Base-by-base conservation (phyloP, 352 stramenopile genomes). In the Halophytophthora polymorphica region DNA sequence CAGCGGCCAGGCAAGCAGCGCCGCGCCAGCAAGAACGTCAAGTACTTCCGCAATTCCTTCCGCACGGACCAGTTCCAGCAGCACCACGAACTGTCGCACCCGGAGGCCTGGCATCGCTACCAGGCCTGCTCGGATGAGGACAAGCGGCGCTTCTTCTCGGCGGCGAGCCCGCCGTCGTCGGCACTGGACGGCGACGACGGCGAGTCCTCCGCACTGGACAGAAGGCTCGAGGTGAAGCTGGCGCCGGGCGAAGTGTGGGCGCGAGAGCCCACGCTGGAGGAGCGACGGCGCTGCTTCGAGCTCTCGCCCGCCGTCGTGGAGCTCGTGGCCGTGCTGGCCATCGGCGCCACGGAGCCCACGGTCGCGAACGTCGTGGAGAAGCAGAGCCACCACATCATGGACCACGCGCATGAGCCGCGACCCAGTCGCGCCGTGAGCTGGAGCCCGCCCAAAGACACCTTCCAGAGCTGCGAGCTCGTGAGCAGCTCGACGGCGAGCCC, bases 41-140 rank as follows among this genome's bases (percentile, higher is more conserved):
- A 86, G 50, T 86, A 82, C 55, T 88, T 86, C 46, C 77, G 77
- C 22, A 64, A 66, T 36, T 66, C 65, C 6, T 88, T 86, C 53
- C 70, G 77, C 44, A 86, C 77, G 31, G 74, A 88, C 56, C 77
- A 86, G 64, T 88, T 86, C 62, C 35, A 81, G 55, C 77, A 88
- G 56, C 77, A 88, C 73, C 61, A 84, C 45, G 45, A 67, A n/a
- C 58, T 80, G 39, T 76, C 77, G 39, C 77, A 88, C 54, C 56
- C 64, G 45, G 41, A 58, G 42, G 65, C 60, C 38, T 88, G 74
- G 77, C 45, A 50, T 23, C 51, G 52, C 31, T 88, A 88, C 48
- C 58, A 77, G n/a, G 40, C 50, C 1, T 64, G 65, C 21, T 63
- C 61, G 0, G 58, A 84, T 14, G 57, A 71, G 13, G 65, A 78